These are phyloP conservation scores for Penicillium corylophilum DNA, from an alignment of 2,329 filamentous ascomycete genomes.

Conservation along the genomic window DNA sequence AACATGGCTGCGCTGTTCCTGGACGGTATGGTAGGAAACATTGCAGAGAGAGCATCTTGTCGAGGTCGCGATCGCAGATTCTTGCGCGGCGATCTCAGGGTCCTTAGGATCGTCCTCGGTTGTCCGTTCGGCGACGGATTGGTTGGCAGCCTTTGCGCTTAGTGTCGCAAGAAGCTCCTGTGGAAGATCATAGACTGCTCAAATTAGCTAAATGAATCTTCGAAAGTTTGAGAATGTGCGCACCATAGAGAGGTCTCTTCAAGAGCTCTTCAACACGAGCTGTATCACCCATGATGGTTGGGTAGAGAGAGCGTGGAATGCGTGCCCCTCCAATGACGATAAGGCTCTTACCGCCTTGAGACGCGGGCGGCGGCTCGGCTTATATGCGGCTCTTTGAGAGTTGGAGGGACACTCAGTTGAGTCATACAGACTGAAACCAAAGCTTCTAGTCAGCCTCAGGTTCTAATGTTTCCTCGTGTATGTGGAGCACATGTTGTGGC, in stretches of 20 bases:
- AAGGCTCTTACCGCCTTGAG: slow-evolving; percentile 18
- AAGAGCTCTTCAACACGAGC: slow-evolving; percentile 39
- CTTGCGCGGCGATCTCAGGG: slow-evolving; percentile 36
- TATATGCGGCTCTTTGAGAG: background rate
- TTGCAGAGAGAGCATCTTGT: slow-evolving; percentile 81
- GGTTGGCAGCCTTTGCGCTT: slow-evolving; percentile 54
- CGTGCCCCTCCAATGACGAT: slow-evolving; percentile 22
- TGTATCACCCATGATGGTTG: slow-evolving; percentile 22
- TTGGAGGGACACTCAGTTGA: background rate
- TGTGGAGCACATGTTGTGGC: background rate
- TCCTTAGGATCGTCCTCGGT: slow-evolving; percentile 23
- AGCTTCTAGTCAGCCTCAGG: background rate
- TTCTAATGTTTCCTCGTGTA: background rate
- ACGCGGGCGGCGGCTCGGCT: slow-evolving; percentile 3
- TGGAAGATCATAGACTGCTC: slow-evolving; percentile 77
- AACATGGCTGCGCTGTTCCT: slow-evolving; percentile 81
- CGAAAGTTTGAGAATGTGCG: slow-evolving; percentile 3
- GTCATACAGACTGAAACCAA: background rate
- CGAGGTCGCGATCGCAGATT: slow-evolving; percentile 50
- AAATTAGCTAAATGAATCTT: slow-evolving; percentile 15
- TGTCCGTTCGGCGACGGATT: slow-evolving; percentile 26
- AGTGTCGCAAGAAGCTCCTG: slow-evolving; percentile 69
- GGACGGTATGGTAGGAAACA: slow-evolving; percentile 67
- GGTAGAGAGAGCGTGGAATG: slow-evolving; percentile 10
- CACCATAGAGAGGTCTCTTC: slow-evolving; percentile 53